phyloP scores from a whole-genome alignment of 2,329 filamentous ascomycete species.

The Acrocalymma vagum region DNA sequence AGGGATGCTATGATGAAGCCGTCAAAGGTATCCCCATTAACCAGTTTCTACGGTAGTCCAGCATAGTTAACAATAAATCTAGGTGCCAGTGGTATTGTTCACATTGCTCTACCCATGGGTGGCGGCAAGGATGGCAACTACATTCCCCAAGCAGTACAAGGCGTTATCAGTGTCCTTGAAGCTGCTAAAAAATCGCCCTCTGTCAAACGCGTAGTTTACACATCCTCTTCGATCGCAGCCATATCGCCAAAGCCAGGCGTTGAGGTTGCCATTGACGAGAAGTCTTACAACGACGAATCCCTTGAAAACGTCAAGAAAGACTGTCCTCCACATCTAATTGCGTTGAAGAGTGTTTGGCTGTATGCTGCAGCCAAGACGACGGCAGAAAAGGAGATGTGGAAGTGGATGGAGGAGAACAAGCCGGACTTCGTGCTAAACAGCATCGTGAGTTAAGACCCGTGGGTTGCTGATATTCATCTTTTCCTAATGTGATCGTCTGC shows the following conservation, averaged over 20 bases:
- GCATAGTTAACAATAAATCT: too few species aligned
- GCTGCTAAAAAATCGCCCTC: conserved; percentile 51
- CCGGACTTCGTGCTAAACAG: conserved; percentile 16
- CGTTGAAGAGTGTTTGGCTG: conserved; percentile 32
- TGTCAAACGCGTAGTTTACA: conserved; percentile 55
- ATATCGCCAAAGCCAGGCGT: conserved; percentile 45
- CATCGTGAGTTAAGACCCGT: conserved; percentile 16
- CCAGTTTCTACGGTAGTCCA: too few species aligned
- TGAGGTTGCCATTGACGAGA: conserved; percentile 39
- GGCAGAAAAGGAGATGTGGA: conserved; percentile 19
- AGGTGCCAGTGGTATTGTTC: too few species aligned
- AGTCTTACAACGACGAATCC: conserved; percentile 49
- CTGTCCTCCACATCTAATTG: too few species aligned
- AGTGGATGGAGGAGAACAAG: conserved; percentile 12
- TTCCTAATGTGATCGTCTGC: too few species aligned
- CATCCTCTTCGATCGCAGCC: conserved; percentile 51
- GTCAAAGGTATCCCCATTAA: conserved; percentile 47
- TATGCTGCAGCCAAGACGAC: conserved; percentile 64
- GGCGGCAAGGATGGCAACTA: conserved; percentile 49
- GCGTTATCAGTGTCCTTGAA: conserved; percentile 49
- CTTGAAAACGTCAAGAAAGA: conserved; percentile 49
- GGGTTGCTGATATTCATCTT: too few species aligned
- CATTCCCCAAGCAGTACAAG: conserved; percentile 50
- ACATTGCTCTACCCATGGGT: conserved; percentile 49
- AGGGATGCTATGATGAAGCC: conserved; percentile 49